These are phyloP conservation scores for Hypoxylon sp. DNA, from an alignment of 2,329 filamentous ascomycete species.

Conservation along the genomic window DNA sequence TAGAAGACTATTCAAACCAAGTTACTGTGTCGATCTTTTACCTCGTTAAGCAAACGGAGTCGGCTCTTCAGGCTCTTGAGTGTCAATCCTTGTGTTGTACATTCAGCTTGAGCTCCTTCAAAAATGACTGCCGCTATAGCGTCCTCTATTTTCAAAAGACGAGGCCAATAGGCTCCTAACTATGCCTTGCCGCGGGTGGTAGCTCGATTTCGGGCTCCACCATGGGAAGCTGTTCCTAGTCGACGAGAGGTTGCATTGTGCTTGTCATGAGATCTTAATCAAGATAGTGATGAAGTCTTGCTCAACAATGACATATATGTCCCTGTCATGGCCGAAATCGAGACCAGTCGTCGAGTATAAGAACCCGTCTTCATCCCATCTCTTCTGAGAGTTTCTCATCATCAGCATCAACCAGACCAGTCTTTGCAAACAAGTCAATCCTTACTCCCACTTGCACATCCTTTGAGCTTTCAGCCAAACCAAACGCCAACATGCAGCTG, in stretches of 20 bases:
- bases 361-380: slow-evolving; percentile 33
- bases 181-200: background rate
- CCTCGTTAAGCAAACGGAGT: slow-evolving; percentile 33
- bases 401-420: slow-evolving; percentile 42
- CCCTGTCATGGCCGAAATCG: slow-evolving; percentile 2
- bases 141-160: background rate
- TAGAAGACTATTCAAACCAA: slow-evolving; percentile 32
- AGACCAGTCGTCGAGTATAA: slow-evolving; percentile 47
- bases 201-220: slow-evolving; percentile 3
- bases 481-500: slow-evolving; percentile 51
- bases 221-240: slow-evolving; percentile 15
- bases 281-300: slow-evolving; percentile 8
- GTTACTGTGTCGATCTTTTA: slow-evolving; percentile 44
- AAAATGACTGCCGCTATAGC: slow-evolving; percentile 15
- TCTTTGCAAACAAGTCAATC: slow-evolving; percentile 30
- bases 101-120: slow-evolving; percentile 17
- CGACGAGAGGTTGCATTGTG: slow-evolving; percentile 23
- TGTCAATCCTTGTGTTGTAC: slow-evolving; percentile 27
- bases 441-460: slow-evolving; percentile 42
- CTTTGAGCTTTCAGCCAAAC: slow-evolving; percentile 35
- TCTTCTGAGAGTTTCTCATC: slow-evolving; percentile 25
- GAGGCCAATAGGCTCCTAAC: slow-evolving; percentile 3
- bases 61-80: slow-evolving; percentile 23
- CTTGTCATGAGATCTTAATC: slow-evolving; percentile 14
- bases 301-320: slow-evolving; percentile 7